A percentile compares a stretch with the other conserved stretches of the same genome.
These are phyloP conservation scores for Rhodotorula taiwanensis DNA, from an alignment of 768 basidiomycete genomes.

Conservation along the genomic window DNA sequence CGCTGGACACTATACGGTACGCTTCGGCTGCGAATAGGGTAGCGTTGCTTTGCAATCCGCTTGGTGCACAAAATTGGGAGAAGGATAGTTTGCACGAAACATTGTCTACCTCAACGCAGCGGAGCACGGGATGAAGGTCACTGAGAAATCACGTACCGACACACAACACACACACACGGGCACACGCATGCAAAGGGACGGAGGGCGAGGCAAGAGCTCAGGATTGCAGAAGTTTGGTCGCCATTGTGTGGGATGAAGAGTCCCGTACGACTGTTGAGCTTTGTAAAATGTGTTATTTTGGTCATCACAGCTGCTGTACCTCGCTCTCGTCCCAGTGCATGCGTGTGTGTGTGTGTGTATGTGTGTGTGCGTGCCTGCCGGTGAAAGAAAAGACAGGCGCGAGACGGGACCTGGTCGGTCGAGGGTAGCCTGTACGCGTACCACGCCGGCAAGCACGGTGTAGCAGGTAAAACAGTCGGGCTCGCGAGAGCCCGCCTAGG, in stretches of 20 bases:
- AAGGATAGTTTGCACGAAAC: no score
- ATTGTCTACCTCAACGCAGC: no score
- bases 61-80: no score
- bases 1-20: conserved; percentile 17
- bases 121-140: no score
- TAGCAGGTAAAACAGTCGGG: no score
- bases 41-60: no score
- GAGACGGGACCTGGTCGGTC: no score
- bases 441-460: no score
- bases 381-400: not conserved
- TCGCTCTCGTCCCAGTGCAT: not conserved
- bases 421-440: no score
- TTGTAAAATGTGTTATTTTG: conserved; percentile 8
- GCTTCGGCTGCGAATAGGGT: not conserved
- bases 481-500: not conserved
- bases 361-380: not conserved
- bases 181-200: not conserved
- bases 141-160: not conserved
- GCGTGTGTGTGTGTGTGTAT: not conserved
- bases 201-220: not conserved
- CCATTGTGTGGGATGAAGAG: conserved; percentile 18
- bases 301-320: not conserved
- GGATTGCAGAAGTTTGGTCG: conserved; percentile 20
- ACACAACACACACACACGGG: no score
- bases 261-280: conserved; percentile 23